Percentiles rank a stretch among this genome's conserved stretches.
Conservation (phyloP, 352 stramenopile genomes). For the Nothophytophthora sp. region DNA sequence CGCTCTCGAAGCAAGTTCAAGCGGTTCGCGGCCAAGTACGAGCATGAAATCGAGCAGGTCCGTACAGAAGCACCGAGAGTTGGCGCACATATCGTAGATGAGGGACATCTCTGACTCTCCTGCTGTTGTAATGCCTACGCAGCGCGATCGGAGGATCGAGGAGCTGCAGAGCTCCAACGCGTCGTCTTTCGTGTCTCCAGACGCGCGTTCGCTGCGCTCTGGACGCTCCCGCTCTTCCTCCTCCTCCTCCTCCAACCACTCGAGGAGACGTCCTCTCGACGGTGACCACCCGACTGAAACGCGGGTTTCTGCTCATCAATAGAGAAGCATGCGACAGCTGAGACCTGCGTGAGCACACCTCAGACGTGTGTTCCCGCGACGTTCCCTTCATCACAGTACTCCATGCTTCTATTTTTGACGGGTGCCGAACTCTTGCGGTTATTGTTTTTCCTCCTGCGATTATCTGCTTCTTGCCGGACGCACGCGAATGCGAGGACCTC, state of each 20-base stretch:
- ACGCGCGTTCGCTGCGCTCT: conserved; percentile 17
- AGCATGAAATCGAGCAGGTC: conserved; percentile 83
- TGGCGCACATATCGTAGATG: neutral
- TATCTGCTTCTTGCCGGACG: no score
- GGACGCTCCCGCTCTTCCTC: conserved; percentile 35
- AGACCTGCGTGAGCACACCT: neutral
- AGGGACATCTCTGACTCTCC: neutral
- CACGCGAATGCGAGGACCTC: no score
- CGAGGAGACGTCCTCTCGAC: conserved; percentile 9
- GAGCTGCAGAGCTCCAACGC: conserved; percentile 48
- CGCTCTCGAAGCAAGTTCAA: conserved; percentile 87
- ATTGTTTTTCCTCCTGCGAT: no score
- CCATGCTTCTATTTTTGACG: conserved; percentile 14
- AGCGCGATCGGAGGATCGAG: conserved; percentile 52
- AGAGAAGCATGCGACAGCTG: neutral
- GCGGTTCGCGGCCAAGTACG: conserved; percentile 83
- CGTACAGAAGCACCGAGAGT: neutral
- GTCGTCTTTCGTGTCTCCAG: conserved; percentile 46
- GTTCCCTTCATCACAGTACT: no score
- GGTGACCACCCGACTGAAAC: neutral
- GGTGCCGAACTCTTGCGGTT: no score
- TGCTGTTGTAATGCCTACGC: neutral
- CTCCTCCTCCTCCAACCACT: conserved; percentile 36
- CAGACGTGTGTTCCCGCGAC: no score
- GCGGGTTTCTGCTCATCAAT: conserved; percentile 13